phyloP scores from a whole-genome alignment of 768 basidiomycete species.

The Postia placenta region DNA sequence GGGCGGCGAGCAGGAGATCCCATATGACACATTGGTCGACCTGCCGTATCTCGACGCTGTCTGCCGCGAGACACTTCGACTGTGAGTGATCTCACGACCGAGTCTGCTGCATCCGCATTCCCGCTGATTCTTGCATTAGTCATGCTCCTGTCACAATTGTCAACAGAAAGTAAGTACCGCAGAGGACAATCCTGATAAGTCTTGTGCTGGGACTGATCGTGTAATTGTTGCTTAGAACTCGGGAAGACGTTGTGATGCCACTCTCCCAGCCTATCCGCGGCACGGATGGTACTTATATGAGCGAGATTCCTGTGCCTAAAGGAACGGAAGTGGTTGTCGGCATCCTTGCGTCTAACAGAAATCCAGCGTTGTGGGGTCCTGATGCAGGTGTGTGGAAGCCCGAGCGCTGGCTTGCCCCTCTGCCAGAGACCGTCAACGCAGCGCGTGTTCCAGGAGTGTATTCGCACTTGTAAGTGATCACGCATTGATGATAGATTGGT shows the following conservation, averaged over 20 bases:
- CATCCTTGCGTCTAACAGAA: conserved; percentile 27
- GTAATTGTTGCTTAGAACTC: neutral
- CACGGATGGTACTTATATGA: conserved; percentile 20
- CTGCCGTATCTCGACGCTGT: conserved; percentile 64
- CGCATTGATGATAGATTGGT: neutral
- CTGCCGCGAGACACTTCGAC: no score
- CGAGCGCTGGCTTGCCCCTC: conserved; percentile 32
- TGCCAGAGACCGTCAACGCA: conserved; percentile 16
- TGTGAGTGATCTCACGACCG: conserved; percentile 51
- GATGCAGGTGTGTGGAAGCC: conserved; percentile 38
- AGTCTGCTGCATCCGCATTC: no score
- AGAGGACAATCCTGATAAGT: no score
- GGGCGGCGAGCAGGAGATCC: conserved; percentile 24
- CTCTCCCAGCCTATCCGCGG: conserved; percentile 25
- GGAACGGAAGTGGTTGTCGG: conserved; percentile 20
- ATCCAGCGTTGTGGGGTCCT: conserved; percentile 33
- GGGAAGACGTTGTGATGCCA: conserved; percentile 22
- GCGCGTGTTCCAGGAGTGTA: conserved; percentile 27
- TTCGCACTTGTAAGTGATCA: conserved; percentile 19
- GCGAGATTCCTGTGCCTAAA: conserved; percentile 22
- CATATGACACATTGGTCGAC: conserved; percentile 12
- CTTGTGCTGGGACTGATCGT: neutral
- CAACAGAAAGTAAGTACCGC: conserved; percentile 6
- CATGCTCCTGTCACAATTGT: conserved; percentile 4
- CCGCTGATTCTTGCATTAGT: no score